Evolutionary conservation across 176 grass and related monocot species (phyloP), one percentile per base, ranked within the genome.

Genomic region (Pharus latifolius): DNA sequence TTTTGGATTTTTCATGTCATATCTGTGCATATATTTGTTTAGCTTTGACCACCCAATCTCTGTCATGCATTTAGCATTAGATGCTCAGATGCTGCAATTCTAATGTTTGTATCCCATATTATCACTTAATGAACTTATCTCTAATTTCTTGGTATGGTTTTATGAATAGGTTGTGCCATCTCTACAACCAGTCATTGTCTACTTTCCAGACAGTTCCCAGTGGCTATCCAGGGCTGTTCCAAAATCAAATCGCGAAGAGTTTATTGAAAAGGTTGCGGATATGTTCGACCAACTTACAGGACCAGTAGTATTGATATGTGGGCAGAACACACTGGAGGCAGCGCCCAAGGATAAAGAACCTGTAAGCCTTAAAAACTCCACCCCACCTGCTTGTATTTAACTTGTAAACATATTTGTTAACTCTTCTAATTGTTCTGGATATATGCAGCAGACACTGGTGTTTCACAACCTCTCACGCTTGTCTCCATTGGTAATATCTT

Each of bases 161-260:
- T 64, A 56, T 67, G 60, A 74, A 56, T 84, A 98, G 95, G 82
- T 87, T 49, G 27, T 98, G 67, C 78, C 71, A 78, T 83, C 78
- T 78, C 51, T 93, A 65, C 81, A 98, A 60, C 95, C 95, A 81
- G 75, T 59, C 53, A 88, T 98, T 67, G 58, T 93, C 34, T 98
- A 98, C 68, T 91, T 98, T 79, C 95, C 90, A 19, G 90, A 98
- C 75, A 85, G 87, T 82, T 90, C 78, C 49, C 87, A 73, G 53
- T 93, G 95, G 95, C 63, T 98, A 15, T 93, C 84, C 53, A 92
- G 78, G 41, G 89, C 89, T 64, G 90, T 91, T 63, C 87, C 78
- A 61, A 80, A 57, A 84, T 85, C 95, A 78, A 88, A 93, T 15
- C 80, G 72, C 27, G 85, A 57, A 76, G 90, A 88, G 26, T 98